Conservation (phyloP, 2,329 filamentous ascomycete species). For the Alternaria metachromatica region DNA sequence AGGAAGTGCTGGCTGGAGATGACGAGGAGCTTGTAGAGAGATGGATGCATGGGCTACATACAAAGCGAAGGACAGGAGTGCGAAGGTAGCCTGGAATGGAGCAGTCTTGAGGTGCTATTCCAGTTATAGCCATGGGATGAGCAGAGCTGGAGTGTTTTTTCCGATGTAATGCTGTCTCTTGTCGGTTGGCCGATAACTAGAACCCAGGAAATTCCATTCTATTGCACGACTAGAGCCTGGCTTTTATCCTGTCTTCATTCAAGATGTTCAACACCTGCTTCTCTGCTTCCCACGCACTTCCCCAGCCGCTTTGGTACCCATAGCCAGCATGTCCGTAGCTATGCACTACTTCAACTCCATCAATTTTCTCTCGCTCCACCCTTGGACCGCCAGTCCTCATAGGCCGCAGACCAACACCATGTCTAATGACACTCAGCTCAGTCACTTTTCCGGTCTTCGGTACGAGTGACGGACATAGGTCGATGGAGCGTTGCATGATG, state of each 20-base stretch:
- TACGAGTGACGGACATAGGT: constrained; percentile 69
- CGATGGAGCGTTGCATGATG: constrained; percentile 81
- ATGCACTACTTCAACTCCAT: constrained; percentile 73
- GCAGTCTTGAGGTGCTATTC: too few relatives aligned
- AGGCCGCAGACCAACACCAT: constrained; percentile 82
- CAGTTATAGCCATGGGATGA: too few relatives aligned
- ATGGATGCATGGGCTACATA: too few relatives aligned
- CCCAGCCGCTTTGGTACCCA: constrained; percentile 66
- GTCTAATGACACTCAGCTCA: constrained; percentile 76
- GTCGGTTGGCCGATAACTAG: too few relatives aligned
- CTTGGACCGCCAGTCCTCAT: constrained; percentile 75
- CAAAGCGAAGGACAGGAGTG: too few relatives aligned
- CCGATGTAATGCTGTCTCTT: too few relatives aligned
- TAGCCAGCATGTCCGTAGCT: constrained; percentile 82
- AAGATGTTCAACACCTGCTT: constrained; percentile 44
- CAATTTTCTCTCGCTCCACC: constrained; percentile 73
- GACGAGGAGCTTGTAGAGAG: too few relatives aligned
- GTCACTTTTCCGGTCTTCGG: constrained; percentile 67
- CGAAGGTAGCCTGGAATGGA: too few relatives aligned
- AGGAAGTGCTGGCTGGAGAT: too few relatives aligned
- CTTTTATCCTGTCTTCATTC: constrained; percentile 12
- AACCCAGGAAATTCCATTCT: too few relatives aligned
- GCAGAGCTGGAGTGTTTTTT: too few relatives aligned
- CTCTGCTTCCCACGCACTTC: constrained; percentile 51
- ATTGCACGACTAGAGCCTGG: too few relatives aligned